Percentiles rank a stretch among this genome's conserved stretches.
Conservation (phyloP, 2,329 filamentous ascomycete species). For the Colletotrichum sp. region DNA sequence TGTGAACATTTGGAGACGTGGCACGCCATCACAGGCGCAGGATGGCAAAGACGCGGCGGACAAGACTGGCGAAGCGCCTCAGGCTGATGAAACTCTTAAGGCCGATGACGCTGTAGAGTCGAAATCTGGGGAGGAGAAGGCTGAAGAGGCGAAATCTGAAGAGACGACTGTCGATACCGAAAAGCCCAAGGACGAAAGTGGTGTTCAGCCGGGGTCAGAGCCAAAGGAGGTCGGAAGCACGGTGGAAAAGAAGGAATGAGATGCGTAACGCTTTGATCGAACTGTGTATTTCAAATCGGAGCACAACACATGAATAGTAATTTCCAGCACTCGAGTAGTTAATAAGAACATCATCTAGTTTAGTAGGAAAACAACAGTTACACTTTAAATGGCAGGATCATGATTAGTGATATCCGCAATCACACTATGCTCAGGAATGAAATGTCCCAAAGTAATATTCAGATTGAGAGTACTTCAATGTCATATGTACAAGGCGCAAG, state of each 20-base stretch:
- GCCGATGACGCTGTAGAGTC: not conserved
- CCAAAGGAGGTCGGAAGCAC: not conserved
- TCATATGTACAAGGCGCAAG: no score
- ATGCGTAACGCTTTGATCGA: no score
- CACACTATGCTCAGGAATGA: no score
- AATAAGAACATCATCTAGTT: no score
- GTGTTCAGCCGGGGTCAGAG: not conserved
- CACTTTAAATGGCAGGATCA: no score
- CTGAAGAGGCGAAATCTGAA: not conserved
- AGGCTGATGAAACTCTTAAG: not conserved
- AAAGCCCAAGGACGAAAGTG: not conserved
- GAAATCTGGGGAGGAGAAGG: not conserved
- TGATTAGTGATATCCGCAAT: no score
- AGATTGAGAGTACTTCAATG: no score
- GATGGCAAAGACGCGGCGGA: not conserved
- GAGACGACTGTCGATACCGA: not conserved
- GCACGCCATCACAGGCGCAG: not conserved
- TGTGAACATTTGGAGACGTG: conserved; percentile 35
- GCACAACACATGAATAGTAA: no score
- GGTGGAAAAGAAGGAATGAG: not conserved
- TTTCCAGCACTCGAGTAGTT: no score
- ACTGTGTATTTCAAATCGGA: no score
- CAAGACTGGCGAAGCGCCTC: not conserved
- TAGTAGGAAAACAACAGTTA: no score
- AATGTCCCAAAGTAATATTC: no score